Conservation (phyloP, 352 stramenopile species). For the Pythium phragmitis region DNA sequence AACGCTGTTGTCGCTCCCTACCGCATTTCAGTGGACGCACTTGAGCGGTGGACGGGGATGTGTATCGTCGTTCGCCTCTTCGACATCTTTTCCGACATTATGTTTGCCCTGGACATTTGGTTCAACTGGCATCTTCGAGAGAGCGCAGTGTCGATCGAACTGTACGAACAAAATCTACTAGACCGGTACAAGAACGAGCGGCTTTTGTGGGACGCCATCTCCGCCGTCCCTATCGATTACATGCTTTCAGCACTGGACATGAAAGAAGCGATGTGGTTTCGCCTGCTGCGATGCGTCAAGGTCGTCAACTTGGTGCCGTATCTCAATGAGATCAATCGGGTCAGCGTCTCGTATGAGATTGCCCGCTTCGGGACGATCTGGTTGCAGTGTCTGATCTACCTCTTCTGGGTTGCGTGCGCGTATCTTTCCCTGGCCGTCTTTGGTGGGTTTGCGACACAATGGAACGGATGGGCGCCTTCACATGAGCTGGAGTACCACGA, state of each 20-base stretch:
- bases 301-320: conserved; percentile 52
- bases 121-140: conserved; percentile 53
- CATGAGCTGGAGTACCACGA: conserved; percentile 18
- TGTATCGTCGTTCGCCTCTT: conserved; percentile 30
- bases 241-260: conserved; percentile 23
- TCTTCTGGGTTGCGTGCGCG: conserved; percentile 29
- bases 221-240: conserved; percentile 46
- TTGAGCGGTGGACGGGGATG: conserved; percentile 34
- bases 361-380: conserved; percentile 26
- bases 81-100: conserved; percentile 36
- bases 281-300: conserved; percentile 50
- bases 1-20: conserved; percentile 49
- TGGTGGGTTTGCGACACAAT: conserved; percentile 12
- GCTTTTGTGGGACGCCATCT: conserved; percentile 45
- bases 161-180: conserved; percentile 49
- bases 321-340: conserved; percentile 30
- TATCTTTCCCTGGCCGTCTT: conserved; percentile 25
- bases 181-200: conserved; percentile 42
- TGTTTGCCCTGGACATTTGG: conserved; percentile 53
- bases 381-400: conserved; percentile 26
- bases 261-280: conserved; percentile 36
- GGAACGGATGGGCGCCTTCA: conserved; percentile 27
- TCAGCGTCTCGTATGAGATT: conserved; percentile 28
- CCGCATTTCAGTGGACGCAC: conserved; percentile 47
- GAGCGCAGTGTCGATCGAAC: conserved; percentile 41